Percentiles rank a stretch among this genome's conserved stretches.
Evolutionary conservation across 2,329 filamentous ascomycete species (phyloP).

Genomic region (Teratosphaeria destructans): DNA sequence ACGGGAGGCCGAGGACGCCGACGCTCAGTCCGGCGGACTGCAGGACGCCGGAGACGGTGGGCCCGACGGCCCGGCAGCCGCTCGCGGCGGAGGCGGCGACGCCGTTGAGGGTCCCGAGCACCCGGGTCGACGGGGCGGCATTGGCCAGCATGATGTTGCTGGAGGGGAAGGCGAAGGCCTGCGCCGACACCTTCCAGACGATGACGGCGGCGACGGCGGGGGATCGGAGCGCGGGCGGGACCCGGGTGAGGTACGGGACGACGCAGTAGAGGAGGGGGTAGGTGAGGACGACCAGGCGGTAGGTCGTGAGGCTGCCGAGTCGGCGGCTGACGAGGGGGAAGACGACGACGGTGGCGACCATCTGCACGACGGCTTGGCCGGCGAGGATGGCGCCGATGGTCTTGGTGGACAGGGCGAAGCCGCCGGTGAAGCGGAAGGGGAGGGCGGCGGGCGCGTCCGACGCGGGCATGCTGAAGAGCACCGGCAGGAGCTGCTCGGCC

Average conservation of each 20-base stretch:
- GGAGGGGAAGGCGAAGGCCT: conserved; percentile 82
- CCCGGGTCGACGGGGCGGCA: conserved; percentile 69
- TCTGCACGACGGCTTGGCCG: conserved; percentile 78
- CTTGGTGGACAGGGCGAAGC: conserved; percentile 73
- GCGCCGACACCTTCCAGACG: conserved; percentile 85
- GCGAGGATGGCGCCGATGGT: conserved; percentile 81
- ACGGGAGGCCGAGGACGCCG: conserved; percentile 79
- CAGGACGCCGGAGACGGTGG: conserved; percentile 74
- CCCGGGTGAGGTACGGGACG: conserved; percentile 78
- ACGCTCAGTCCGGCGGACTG: conserved; percentile 69
- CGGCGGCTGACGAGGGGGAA: conserved; percentile 68
- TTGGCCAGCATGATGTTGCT: conserved; percentile 85
- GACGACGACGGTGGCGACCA: conserved; percentile 73
- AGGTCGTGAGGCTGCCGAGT: conserved; percentile 70
- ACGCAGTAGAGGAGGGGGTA: conserved; percentile 84
- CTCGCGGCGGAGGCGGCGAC: conserved; percentile 86
- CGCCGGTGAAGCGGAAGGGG: conserved; percentile 81
- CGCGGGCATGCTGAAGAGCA: conserved; percentile 68
- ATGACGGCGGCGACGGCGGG: conserved; percentile 66
- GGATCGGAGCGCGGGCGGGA: conserved; percentile 62
- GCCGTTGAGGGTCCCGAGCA: conserved; percentile 86
- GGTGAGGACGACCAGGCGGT: conserved; percentile 66
- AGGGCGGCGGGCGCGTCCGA: conserved; percentile 44
- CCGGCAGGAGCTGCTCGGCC: conserved; percentile 85
- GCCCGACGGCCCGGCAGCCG: conserved; percentile 76